Conservation (phyloP, 495 filamentous ascomycete genomes). For the Hypoxylon rickii region DNA sequence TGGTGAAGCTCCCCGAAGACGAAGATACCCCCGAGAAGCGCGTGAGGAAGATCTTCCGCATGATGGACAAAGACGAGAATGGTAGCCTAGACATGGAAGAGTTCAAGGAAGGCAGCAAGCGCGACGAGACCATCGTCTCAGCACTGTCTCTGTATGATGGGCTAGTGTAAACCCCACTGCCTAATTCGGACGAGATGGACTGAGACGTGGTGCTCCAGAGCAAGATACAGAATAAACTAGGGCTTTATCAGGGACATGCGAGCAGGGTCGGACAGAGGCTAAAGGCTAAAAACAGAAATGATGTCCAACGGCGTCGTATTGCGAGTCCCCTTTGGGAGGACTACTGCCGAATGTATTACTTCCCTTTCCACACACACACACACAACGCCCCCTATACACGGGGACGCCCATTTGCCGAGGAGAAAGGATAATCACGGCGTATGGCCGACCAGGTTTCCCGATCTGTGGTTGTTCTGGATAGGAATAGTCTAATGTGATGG, state of each 20-base stretch:
- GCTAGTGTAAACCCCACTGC: conserved; percentile 63
- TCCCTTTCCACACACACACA: too few relatives aligned
- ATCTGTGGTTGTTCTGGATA: conserved; percentile 12
- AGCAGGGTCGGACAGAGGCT: conserved; percentile 3
- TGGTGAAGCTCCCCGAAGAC: conserved; percentile 98
- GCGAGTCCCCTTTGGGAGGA: conserved; percentile 9
- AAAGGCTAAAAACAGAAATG: conserved; percentile 14
- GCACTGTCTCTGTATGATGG: conserved; percentile 96
- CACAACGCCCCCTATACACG: conserved; percentile 17
- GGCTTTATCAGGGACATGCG: conserved; percentile 8
- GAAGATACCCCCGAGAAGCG: conserved; percentile 99
- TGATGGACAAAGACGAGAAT: conserved; percentile 99
- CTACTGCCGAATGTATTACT: conserved; percentile 15
- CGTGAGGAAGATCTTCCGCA: conserved; percentile 95
- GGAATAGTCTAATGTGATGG: conserved; percentile 30
- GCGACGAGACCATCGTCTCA: conserved; percentile 98
- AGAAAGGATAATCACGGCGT: conserved; percentile 25
- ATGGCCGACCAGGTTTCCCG: conserved; percentile 14
- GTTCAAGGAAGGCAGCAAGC: conserved; percentile 98
- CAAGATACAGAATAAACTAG: neutral
- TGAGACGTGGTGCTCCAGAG: conserved; percentile 18
- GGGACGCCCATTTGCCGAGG: conserved; percentile 13
- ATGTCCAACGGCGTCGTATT: conserved; percentile 15
- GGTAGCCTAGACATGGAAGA: conserved; percentile 90
- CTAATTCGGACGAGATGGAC: neutral